Evolutionary conservation across 768 basidiomycete genomes (phyloP).

Genomic region (Tulasnella sp.): DNA sequence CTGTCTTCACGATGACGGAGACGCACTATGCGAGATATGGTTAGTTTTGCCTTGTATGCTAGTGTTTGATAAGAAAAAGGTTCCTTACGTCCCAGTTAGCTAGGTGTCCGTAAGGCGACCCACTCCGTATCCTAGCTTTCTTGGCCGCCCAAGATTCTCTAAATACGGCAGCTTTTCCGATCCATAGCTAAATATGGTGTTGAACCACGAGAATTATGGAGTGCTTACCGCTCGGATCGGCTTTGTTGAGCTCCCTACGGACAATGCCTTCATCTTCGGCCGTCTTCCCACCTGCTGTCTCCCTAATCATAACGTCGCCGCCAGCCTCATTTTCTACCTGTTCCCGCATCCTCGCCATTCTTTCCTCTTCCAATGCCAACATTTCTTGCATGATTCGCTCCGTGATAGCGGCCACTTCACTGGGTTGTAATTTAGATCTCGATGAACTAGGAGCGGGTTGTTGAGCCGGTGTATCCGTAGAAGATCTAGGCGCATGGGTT

Average conservation of each 20-base stretch:
- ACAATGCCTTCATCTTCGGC: slow-evolving; percentile 91
- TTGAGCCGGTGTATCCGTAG: slow-evolving; percentile 19
- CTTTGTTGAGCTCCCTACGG: slow-evolving; percentile 81
- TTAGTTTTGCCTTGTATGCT: neutral
- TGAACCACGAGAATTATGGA: neutral
- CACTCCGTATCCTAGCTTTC: slow-evolving; percentile 87
- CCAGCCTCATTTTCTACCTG: slow-evolving; percentile 14
- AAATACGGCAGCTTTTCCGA: slow-evolving; percentile 56
- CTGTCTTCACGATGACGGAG: slow-evolving; percentile 97
- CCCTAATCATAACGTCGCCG: slow-evolving; percentile 21
- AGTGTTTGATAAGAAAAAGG: slow-evolving; percentile 4
- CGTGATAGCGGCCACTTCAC: slow-evolving; percentile 81
- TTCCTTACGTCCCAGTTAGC: slow-evolving; percentile 42
- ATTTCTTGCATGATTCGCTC: slow-evolving; percentile 98
- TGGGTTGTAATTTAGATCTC: slow-evolving; percentile 61
- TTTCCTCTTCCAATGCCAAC: slow-evolving; percentile 89
- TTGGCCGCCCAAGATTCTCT: slow-evolving; percentile 91
- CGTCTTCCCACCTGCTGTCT: slow-evolving; percentile 32
- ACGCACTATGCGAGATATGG: slow-evolving; percentile 51
- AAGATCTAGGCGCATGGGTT: slow-evolving; percentile 20
- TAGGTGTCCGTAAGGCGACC: slow-evolving; percentile 92
- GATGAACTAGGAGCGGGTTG: slow-evolving; percentile 22
- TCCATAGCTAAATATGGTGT: neutral
- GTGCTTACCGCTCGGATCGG: slow-evolving; percentile 65
- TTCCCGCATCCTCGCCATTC: slow-evolving; percentile 77